A percentile compares a stretch with the other conserved stretches of the same genome.
These are phyloP conservation scores for Candida piceae DNA, from an alignment of 805 yeast genomes.

Conservation along the genomic window DNA sequence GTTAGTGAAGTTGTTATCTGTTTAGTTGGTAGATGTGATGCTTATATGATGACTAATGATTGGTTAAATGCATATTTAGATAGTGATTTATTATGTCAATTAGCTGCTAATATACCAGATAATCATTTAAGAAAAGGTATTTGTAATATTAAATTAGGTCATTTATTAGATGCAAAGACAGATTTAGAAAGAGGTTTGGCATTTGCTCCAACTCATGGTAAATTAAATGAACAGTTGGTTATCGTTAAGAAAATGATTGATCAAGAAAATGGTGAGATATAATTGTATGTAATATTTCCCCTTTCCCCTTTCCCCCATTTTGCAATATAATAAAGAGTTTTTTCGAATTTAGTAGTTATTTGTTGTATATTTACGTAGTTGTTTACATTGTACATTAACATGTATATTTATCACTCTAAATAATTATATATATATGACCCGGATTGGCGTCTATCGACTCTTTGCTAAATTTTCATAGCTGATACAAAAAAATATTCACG, in stretches of 20 bases:
- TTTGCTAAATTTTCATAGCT: no score
- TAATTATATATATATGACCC: no score
- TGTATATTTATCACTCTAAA: no score
- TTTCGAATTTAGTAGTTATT: no score
- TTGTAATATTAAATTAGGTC: conserved; percentile 55
- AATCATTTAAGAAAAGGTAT: conserved; percentile 70
- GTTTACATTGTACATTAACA: no score
- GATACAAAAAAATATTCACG: no score
- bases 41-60: conserved; percentile 50
- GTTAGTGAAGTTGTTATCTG: conserved; percentile 63
- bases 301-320: no score
- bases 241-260: conserved; percentile 43
- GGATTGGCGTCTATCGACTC: no score
- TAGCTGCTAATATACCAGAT: conserved; percentile 59
- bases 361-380: no score
- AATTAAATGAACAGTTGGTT: conserved; percentile 44
- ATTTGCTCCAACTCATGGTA: conserved; percentile 49
- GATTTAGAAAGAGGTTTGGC: conserved; percentile 71
- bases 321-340: no score
- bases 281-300: no score
- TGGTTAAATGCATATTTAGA: conserved; percentile 62
- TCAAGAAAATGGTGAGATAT: conserved; percentile 54
- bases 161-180: conserved; percentile 55
- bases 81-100: conserved; percentile 57
- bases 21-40: conserved; percentile 67